Base-by-base conservation (phyloP, 169 alveolate genomes). In the Plasmodium falciparum region DNA sequence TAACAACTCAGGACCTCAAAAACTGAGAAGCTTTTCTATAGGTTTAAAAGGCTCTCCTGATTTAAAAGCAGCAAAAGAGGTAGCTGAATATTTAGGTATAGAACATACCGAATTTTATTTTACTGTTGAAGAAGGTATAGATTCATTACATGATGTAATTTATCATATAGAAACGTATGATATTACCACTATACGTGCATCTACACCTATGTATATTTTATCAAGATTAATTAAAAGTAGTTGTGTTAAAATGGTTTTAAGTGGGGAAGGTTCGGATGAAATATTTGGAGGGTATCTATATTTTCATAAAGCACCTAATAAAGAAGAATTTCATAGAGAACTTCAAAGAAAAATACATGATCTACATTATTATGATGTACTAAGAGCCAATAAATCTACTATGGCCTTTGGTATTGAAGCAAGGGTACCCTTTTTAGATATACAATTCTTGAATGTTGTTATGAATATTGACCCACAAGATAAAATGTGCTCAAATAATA, bases 201-300 rank as follows among this genome's bases (percentile, higher is more conserved):
- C 98, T 33, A 93, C 96, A 6, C 97, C 97, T n/a, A 94, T 95
- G 97, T 97, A 95, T 86, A 88, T 95, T 52, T 93, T 96, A 63
- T 92, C 97, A 52, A 88, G 97, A 74, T 67, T 90, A 73, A 78
- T 89, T 54, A 83, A 74, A 73, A 88, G 95, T 3, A 72, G 94
- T 49, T 97, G 97, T 45, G 93, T 96, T 49, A 96, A 95, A 88
- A 94, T 95, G 93, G 96, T 96, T 22, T 88, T 95, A 86, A 56
- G 96, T 58, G 98, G 98, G 20, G 98, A 96, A 76, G 99, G 98
- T 11, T 93, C 97, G 0, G 97, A 96, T 75, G 98, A 97, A 73
- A 91, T 97, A 54, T 95, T 95, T 73, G 97, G 97, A 24, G 98
- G 98, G 13, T 95, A 95, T 88, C 89, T 95, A 20, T 96, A 96